phyloP scores from a whole-genome alignment of 2,329 filamentous ascomycete species.

The Trichoderma sp. region DNA sequence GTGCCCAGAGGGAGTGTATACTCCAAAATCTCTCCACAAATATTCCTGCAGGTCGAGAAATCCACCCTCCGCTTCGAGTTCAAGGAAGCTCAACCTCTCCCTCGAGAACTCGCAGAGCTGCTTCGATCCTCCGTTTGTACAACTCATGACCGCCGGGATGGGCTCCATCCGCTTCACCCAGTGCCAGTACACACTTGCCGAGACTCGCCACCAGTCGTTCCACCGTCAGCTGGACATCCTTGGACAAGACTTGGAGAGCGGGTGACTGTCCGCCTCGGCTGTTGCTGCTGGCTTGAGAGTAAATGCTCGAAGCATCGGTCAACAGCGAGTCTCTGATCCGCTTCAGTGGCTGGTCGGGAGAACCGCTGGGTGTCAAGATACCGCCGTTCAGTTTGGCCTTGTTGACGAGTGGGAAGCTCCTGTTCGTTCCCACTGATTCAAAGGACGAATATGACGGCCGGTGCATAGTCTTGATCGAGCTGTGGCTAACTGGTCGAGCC shows the following conservation, averaged over 20 bases:
- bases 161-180: conserved; percentile 53
- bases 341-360: conserved; percentile 49
- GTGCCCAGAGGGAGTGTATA: not conserved
- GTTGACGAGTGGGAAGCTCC: conserved; percentile 61
- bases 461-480: conserved; percentile 40
- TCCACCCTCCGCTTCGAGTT: not conserved
- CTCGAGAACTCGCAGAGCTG: conserved; percentile 70
- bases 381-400: conserved; percentile 47
- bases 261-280: conserved; percentile 34
- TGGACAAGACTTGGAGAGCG: conserved; percentile 47
- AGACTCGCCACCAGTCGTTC: conserved; percentile 59
- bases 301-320: conserved; percentile 45
- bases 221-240: conserved; percentile 59
- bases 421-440: conserved; percentile 56
- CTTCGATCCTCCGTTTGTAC: conserved; percentile 70
- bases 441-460: conserved; percentile 57
- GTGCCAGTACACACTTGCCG: conserved; percentile 57
- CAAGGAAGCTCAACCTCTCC: conserved; percentile 41
- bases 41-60: not conserved
- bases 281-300: conserved; percentile 33
- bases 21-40: not conserved
- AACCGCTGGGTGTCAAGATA: conserved; percentile 47
- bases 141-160: conserved; percentile 60
- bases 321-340: conserved; percentile 49
- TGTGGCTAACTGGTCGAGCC: conserved; percentile 44